Conservation (phyloP, 371 early-diverging fungal species). For the Caulochytrium protostelioides region DNA sequence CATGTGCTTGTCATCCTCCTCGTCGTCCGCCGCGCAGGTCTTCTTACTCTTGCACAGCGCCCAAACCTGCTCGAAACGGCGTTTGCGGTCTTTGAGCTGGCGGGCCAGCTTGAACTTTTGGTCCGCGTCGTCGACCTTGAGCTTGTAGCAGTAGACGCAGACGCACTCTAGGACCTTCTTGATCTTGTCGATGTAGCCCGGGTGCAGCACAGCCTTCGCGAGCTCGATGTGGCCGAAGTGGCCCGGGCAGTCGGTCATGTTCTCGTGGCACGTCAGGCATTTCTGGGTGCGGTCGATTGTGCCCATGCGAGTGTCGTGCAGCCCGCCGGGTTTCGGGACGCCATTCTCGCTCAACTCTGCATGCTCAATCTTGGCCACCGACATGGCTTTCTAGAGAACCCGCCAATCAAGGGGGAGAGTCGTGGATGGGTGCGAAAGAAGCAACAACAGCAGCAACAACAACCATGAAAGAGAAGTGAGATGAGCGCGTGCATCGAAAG, state of each 20-base stretch:
- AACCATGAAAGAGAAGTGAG: no score
- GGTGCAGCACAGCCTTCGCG: slow-evolving; percentile 93
- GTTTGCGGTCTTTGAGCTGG: slow-evolving; percentile 47
- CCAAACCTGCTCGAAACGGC: slow-evolving; percentile 76
- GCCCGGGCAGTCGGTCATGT: slow-evolving; percentile 92
- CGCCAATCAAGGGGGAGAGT: not conserved
- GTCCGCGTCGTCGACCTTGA: slow-evolving; percentile 46
- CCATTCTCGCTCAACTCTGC: slow-evolving; percentile 93
- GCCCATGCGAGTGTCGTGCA: slow-evolving; percentile 97
- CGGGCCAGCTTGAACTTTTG: slow-evolving; percentile 47
- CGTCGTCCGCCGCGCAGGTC: slow-evolving; percentile 68
- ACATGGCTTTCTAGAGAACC: slow-evolving; percentile 78
- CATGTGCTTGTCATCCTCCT: slow-evolving; percentile 12
- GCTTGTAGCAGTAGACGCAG: slow-evolving; percentile 93
- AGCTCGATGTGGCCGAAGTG: slow-evolving; percentile 99
- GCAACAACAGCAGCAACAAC: not conserved
- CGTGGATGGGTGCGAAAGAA: not conserved
- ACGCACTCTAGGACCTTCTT: slow-evolving; percentile 98
- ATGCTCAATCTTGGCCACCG: slow-evolving; percentile 83
- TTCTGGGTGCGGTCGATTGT: slow-evolving; percentile 95
- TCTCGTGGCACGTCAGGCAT: slow-evolving; percentile 93
- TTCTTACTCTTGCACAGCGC: slow-evolving; percentile 67
- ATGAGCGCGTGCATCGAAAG: no score
- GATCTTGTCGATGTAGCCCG: slow-evolving; percentile 33
- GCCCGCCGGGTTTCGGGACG: slow-evolving; percentile 70